These are phyloP conservation scores for Spinacia oleracea DNA, from an alignment of 179 eudicot genomes.

Conservation along the genomic window DNA sequence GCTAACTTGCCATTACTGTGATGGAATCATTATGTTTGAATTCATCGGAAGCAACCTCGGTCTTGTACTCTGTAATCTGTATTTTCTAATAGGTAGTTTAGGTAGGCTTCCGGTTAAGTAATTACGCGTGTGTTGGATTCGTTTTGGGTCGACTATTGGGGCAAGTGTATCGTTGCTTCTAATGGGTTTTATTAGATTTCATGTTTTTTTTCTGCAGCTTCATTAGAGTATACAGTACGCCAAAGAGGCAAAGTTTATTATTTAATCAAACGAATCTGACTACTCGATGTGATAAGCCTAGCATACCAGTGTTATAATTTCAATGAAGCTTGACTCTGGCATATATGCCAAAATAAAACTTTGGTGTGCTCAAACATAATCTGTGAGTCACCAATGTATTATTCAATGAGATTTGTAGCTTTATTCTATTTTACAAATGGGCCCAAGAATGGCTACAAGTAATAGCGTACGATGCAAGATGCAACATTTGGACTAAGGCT, in stretches of 20 bases:
- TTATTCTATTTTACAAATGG: neutral
- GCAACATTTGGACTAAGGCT: neutral
- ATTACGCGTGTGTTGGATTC: too few species aligned
- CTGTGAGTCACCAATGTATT: neutral
- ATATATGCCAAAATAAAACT: slow-evolving; percentile 7
- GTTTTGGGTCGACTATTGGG: too few species aligned
- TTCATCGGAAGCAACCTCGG: neutral
- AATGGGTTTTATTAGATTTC: neutral
- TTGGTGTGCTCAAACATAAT: neutral
- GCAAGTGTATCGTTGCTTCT: too few species aligned
- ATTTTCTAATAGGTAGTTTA: neutral
- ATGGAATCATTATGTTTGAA: neutral
- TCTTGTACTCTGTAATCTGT: too few species aligned
- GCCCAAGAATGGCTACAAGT: too few species aligned
- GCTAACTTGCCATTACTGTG: neutral
- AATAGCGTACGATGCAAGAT: neutral
- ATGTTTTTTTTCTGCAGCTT: neutral
- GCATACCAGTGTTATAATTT: neutral
- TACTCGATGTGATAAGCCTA: neutral
- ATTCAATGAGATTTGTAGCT: slow-evolving; percentile 1
- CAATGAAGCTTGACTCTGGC: neutral
- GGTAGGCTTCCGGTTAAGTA: too few species aligned
- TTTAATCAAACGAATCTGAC: neutral
- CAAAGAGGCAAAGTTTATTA: neutral
- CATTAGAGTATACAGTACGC: neutral